Percentiles rank a stretch among this genome's conserved stretches.
phyloP scores from a whole-genome alignment of 495 filamentous ascomycete species.

The Darksidea phi region DNA sequence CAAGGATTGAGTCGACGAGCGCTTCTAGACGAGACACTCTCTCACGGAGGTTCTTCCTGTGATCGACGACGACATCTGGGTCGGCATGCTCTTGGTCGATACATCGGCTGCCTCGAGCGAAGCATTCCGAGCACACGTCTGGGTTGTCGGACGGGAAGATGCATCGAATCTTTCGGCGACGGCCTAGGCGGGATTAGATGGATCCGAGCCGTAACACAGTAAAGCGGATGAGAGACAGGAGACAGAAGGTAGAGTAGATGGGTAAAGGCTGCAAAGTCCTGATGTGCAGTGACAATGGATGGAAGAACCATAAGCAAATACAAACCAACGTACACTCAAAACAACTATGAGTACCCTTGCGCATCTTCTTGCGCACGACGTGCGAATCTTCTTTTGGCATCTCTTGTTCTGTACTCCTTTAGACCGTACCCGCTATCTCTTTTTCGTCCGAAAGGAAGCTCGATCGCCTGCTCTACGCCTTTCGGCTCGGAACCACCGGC shows the following conservation, averaged over 20 bases:
- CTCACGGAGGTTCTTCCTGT: constrained; percentile 43
- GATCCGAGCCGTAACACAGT: not conserved
- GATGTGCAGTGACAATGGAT: not conserved
- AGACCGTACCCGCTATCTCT: not conserved
- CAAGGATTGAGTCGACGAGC: constrained; percentile 37
- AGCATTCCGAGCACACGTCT: constrained; percentile 40
- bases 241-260: not conserved
- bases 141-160: constrained; percentile 39
- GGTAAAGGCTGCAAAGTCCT: not conserved
- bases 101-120: constrained; percentile 39
- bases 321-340: constrained; percentile 39
- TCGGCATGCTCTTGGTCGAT: constrained; percentile 41
- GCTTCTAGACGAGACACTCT: constrained; percentile 40
- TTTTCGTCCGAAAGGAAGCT: too few species aligned
- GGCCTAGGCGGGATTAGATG: constrained; percentile 25
- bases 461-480: too few species aligned
- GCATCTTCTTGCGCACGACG: constrained; percentile 36
- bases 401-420: not conserved
- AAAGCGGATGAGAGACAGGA: not conserved
- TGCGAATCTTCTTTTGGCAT: constrained; percentile 31
- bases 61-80: constrained; percentile 37
- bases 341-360: constrained; percentile 42
- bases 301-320: not conserved
- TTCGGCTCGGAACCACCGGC: too few species aligned
- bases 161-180: constrained; percentile 41